phyloP scores from a whole-genome alignment of 2,329 filamentous ascomycete species.

The Ophiostoma piceae region DNA sequence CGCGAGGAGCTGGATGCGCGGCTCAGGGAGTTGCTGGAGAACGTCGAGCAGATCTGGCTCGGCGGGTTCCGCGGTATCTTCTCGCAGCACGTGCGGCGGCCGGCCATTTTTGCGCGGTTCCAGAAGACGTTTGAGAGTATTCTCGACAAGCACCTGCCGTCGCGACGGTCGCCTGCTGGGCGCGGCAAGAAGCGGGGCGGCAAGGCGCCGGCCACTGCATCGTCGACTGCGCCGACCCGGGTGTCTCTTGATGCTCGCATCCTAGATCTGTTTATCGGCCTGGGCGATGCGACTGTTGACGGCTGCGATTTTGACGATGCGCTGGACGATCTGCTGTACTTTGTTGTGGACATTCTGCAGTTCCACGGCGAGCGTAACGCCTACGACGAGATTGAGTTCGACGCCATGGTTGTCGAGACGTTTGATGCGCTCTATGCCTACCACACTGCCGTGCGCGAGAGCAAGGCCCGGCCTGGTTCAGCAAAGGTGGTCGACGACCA shows the following conservation, averaged over 20 bases:
- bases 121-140: constrained; percentile 71
- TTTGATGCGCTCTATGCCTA: constrained; percentile 79
- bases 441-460: constrained; percentile 42
- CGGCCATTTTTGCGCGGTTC: constrained; percentile 66
- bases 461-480: neutral
- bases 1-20: constrained; percentile 73
- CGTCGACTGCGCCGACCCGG: constrained; percentile 29
- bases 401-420: constrained; percentile 81
- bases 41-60: constrained; percentile 89
- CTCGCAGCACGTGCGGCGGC: constrained; percentile 61
- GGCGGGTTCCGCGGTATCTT: constrained; percentile 95
- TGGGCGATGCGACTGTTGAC: constrained; percentile 66
- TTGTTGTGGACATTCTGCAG: constrained; percentile 91
- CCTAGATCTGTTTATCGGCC: constrained; percentile 79
- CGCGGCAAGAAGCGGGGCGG: constrained; percentile 39
- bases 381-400: constrained; percentile 96
- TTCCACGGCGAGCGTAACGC: constrained; percentile 95
- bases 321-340: constrained; percentile 89
- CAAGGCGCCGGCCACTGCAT: constrained; percentile 22
- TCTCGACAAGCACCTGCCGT: constrained; percentile 79
- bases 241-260: constrained; percentile 57
- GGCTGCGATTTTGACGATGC: constrained; percentile 76
- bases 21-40: constrained; percentile 70
- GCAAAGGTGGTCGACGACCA: constrained; percentile 33
- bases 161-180: constrained; percentile 54